These are phyloP conservation scores for Metschnikowia noctiluminum DNA, from an alignment of 805 yeast genomes.

Conservation along the genomic window DNA sequence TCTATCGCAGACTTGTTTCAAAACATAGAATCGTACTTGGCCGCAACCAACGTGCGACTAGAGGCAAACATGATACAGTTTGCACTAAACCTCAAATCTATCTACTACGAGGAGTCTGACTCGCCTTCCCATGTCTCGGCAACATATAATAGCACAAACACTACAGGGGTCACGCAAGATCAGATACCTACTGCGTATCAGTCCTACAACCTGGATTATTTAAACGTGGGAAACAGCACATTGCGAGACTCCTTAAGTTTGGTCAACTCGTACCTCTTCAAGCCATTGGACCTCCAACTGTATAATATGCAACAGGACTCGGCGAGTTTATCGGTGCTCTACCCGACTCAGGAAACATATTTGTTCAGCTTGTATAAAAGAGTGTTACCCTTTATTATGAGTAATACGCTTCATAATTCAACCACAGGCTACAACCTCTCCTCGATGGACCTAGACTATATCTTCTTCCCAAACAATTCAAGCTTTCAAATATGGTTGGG, in stretches of 20 bases:
- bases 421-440: constrained; percentile 23
- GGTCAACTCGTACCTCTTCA: constrained; percentile 22
- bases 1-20: constrained; percentile 24
- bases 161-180: not conserved
- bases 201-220: constrained; percentile 4
- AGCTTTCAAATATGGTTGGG: constrained; percentile 11
- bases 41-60: constrained; percentile 29
- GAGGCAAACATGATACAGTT: constrained; percentile 33
- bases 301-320: constrained; percentile 5
- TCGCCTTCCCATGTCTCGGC: not conserved
- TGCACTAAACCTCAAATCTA: constrained; percentile 25
- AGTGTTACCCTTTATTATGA: constrained; percentile 24
- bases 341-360: constrained; percentile 29
- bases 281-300: constrained; percentile 24
- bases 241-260: constrained; percentile 23
- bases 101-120: constrained; percentile 23
- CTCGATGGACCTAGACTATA: constrained; percentile 18
- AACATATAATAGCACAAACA: not conserved
- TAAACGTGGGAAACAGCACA: constrained; percentile 28
- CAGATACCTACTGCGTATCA: constrained; percentile 1
- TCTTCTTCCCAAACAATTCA: constrained; percentile 14
- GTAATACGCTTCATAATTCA: constrained; percentile 20
- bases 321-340: constrained; percentile 1
- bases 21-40: constrained; percentile 19
- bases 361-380: constrained; percentile 28